Conservation (phyloP, 176 grass and related monocot genomes). For the Pharus latifolius region DNA sequence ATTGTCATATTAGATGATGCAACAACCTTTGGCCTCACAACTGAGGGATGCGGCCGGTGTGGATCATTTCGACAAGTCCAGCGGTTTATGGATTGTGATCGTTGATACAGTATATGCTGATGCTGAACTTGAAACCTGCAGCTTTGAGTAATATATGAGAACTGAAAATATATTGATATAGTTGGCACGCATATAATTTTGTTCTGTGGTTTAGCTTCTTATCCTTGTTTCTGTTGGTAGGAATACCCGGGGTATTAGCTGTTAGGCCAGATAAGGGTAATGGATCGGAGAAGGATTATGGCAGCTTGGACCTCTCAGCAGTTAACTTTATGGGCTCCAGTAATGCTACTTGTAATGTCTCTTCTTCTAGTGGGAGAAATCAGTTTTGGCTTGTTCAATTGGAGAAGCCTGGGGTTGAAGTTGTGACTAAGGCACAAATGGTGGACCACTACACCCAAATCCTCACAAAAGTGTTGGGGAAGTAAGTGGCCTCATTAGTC, state of each 20-base stretch:
- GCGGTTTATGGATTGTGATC: not conserved
- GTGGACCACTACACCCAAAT: constrained; percentile 73
- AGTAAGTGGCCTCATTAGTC: constrained; percentile 40
- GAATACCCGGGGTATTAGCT: constrained; percentile 44
- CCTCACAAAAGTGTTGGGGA: constrained; percentile 66
- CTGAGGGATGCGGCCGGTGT: too few species aligned
- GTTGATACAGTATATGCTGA: not conserved
- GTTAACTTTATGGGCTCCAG: constrained; percentile 17
- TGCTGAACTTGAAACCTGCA: not conserved
- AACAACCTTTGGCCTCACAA: too few species aligned
- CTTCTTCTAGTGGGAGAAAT: constrained; percentile 35
- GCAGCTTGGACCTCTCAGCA: not conserved
- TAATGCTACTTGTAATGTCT: constrained; percentile 9
- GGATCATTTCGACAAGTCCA: not conserved
- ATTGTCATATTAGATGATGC: too few species aligned
- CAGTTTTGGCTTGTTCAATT: constrained; percentile 72
- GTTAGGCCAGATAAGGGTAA: constrained; percentile 41
- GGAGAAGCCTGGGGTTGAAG: constrained; percentile 70
- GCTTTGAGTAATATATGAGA: not conserved
- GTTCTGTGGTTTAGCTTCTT: not conserved
- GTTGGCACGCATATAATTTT: not conserved
- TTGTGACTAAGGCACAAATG: constrained; percentile 83
- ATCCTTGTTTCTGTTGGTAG: constrained; percentile 20
- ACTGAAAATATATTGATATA: not conserved
- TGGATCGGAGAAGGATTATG: constrained; percentile 23